Conservation (phyloP, 2,329 filamentous ascomycete species). For the Fusarium falciforme region DNA sequence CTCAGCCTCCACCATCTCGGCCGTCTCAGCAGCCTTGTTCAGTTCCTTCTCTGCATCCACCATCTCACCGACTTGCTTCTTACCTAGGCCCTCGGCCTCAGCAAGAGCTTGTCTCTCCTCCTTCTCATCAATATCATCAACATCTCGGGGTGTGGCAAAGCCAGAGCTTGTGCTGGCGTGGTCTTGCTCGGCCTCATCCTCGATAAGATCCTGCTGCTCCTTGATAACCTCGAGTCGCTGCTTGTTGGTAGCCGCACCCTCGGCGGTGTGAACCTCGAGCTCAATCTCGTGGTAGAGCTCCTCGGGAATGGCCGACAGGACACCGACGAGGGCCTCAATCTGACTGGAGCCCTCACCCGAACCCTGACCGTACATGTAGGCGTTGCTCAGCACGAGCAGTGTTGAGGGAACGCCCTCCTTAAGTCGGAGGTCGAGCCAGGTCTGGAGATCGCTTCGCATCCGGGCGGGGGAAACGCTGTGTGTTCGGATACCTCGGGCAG, state of each 20-base stretch:
- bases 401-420: constrained; percentile 97
- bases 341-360: constrained; percentile 90
- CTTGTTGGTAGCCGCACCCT: constrained; percentile 98
- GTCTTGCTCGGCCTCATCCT: constrained; percentile 95
- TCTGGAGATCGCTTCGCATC: constrained; percentile 88
- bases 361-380: constrained; percentile 94
- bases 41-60: constrained; percentile 66
- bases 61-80: constrained; percentile 65
- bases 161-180: constrained; percentile 81
- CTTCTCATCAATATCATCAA: constrained; percentile 94
- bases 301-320: constrained; percentile 94
- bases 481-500: constrained; percentile 90
- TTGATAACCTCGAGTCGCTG: constrained; percentile 97
- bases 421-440: constrained; percentile 93
- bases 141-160: constrained; percentile 81
- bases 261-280: constrained; percentile 95
- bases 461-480: constrained; percentile 90
- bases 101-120: constrained; percentile 74
- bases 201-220: constrained; percentile 97
- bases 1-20: constrained; percentile 37
- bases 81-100: constrained; percentile 59
- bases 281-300: constrained; percentile 99
- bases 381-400: constrained; percentile 93
- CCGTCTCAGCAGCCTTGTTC: constrained; percentile 43
- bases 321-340: constrained; percentile 91